A percentile compares a stretch with the other conserved stretches of the same genome.
phyloP scores from a whole-genome alignment of 257 asterid genomes.

The Marsdenia floribunda region DNA sequence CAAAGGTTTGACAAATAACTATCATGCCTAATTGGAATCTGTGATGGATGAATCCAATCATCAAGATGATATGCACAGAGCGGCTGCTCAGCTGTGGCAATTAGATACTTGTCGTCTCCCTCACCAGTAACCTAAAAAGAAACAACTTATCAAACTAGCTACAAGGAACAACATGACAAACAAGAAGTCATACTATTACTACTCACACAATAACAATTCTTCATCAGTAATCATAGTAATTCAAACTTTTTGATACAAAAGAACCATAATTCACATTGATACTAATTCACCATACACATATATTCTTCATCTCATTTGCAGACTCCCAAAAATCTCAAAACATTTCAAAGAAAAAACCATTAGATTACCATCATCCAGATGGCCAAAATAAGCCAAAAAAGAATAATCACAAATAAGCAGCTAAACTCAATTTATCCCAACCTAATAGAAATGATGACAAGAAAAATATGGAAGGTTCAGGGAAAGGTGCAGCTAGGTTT shows the following conservation, averaged over 20 bases:
- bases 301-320: neutral
- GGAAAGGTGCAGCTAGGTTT: neutral
- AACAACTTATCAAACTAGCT: slow-evolving; percentile 17
- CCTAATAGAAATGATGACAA: neutral
- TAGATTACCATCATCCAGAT: neutral
- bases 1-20: slow-evolving; percentile 5
- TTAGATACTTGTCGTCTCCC: slow-evolving; percentile 91
- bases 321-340: neutral
- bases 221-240: too few species aligned
- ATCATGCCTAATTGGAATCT: slow-evolving; percentile 66
- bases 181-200: neutral
- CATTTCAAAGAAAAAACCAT: neutral
- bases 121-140: slow-evolving; percentile 82
- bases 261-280: neutral
- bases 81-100: slow-evolving; percentile 97
- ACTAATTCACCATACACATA: neutral
- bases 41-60: slow-evolving; percentile 89
- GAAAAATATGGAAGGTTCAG: neutral
- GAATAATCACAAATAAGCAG: neutral
- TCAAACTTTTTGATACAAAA: neutral
- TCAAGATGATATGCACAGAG: slow-evolving; percentile 90
- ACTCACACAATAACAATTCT: neutral
- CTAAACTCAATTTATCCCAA: neutral
- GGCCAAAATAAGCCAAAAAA: neutral
- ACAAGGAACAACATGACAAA: neutral